phyloP scores from a whole-genome alignment of 78 protist species.

The Tieghemostelium lacteum region DNA sequence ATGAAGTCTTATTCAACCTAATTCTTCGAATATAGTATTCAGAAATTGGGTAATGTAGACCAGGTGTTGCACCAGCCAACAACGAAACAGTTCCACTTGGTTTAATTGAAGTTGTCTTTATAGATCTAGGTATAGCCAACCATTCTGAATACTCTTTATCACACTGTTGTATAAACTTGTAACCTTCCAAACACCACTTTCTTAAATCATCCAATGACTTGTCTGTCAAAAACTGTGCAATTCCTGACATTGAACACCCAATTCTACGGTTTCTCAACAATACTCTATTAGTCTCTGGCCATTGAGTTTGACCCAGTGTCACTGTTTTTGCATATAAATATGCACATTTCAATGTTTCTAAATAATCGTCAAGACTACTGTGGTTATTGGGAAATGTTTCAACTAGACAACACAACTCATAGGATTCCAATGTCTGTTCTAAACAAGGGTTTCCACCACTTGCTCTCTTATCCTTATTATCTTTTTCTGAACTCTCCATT shows the following conservation, averaged over 20 bases:
- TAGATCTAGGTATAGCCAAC: conserved; percentile 88
- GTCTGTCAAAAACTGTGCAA: conserved; percentile 87
- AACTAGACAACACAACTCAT: conserved; percentile 92
- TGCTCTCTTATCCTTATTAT: conserved; percentile 71
- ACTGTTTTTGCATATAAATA: conserved; percentile 94
- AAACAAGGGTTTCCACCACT: conserved; percentile 94
- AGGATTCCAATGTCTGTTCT: conserved; percentile 94
- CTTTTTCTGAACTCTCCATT: conserved; percentile 71
- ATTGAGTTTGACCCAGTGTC: conserved; percentile 92
- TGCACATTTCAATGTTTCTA: conserved; percentile 84
- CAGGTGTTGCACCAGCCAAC: conserved; percentile 95
- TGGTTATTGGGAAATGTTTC: conserved; percentile 93
- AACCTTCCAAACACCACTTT: conserved; percentile 89
- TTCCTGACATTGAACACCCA: conserved; percentile 93
- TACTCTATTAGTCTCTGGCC: conserved; percentile 90
- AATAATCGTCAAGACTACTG: conserved; percentile 75
- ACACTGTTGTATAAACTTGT: conserved; percentile 34
- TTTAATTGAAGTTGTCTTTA: conserved; percentile 93
- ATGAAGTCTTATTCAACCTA: conserved; percentile 64
- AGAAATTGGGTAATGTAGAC: conserved; percentile 93
- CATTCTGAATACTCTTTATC: conserved; percentile 68
- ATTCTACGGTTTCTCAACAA: conserved; percentile 91
- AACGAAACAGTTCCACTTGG: conserved; percentile 95
- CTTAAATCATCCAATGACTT: conserved; percentile 63
- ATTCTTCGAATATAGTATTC: conserved; percentile 91